Evolutionary conservation across 768 basidiomycete genomes (phyloP).

Genomic region (Pulveroboletus sp.): DNA sequence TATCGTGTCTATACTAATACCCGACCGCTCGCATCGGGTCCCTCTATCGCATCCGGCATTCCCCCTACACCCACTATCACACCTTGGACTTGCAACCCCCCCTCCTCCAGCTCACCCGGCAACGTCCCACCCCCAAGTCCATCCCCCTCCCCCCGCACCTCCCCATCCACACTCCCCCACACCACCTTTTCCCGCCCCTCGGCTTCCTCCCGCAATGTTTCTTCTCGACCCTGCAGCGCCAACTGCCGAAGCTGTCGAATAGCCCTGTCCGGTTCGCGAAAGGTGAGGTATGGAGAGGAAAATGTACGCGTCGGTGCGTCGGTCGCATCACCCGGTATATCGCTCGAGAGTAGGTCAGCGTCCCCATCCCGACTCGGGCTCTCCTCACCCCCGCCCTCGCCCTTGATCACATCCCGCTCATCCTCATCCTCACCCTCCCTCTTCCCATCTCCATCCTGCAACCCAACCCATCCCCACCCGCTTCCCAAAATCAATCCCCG

Average conservation of each 20-base stretch:
- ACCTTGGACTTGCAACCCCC: background rate
- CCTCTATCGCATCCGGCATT: too few species aligned
- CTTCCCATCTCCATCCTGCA: too few species aligned
- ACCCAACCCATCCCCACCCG: too few species aligned
- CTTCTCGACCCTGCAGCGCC: constrained; percentile 43
- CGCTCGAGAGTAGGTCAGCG: too few species aligned
- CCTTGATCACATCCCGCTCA: background rate
- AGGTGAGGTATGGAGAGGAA: constrained; percentile 29
- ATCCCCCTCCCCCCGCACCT: background rate
- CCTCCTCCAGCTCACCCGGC: constrained; percentile 4
- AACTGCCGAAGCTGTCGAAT: constrained; percentile 45
- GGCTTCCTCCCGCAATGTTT: constrained; percentile 38
- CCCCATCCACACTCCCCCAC: constrained; percentile 23
- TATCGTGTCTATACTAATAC: too few species aligned
- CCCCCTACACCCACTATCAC: background rate
- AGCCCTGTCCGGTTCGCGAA: constrained; percentile 25
- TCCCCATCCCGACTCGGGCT: too few species aligned
- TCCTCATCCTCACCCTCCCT: constrained; percentile 1
- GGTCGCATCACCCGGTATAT: too few species aligned
- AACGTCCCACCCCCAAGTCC: constrained; percentile 2
- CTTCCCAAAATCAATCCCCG: constrained; percentile 28
- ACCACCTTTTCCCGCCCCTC: constrained; percentile 48
- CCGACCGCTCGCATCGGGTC: too few species aligned
- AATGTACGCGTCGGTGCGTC: constrained; percentile 5
- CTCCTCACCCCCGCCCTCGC: too few species aligned